Evolutionary conservation across 768 basidiomycete genomes (phyloP).

Genomic region (Boletales sp.): DNA sequence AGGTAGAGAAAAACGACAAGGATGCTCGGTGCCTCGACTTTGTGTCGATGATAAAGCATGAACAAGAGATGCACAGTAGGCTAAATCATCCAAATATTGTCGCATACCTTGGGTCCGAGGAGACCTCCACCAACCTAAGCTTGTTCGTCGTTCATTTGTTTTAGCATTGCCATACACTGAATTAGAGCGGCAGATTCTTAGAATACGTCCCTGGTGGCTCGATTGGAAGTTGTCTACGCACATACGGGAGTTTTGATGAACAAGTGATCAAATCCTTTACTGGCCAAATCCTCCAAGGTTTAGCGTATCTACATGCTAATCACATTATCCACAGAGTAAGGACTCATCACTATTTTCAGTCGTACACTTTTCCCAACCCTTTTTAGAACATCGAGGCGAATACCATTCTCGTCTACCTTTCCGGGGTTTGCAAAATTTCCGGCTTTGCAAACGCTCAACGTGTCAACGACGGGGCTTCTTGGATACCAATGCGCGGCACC

Average conservation of each 20-base stretch:
- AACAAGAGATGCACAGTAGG: conserved; percentile 90
- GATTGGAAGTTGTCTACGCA: conserved; percentile 77
- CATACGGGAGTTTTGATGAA: conserved; percentile 86
- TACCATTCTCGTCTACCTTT: conserved; percentile 88
- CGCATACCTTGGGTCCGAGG: conserved; percentile 89
- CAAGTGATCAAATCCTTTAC: conserved; percentile 88
- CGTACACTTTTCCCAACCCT: not conserved
- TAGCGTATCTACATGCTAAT: conserved; percentile 86
- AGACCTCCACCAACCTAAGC: conserved; percentile 78
- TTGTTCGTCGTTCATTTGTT: conserved; percentile 54
- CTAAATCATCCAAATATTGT: conserved; percentile 95
- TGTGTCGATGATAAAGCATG: conserved; percentile 83
- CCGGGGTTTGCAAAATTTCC: conserved; percentile 90
- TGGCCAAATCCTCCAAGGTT: conserved; percentile 77
- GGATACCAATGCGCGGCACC: conserved; percentile 91
- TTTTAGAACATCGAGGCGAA: conserved; percentile 88
- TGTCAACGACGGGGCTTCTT: conserved; percentile 74
- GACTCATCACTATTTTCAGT: conserved; percentile 2
- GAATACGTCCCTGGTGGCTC: conserved; percentile 98
- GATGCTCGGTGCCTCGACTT: conserved; percentile 78
- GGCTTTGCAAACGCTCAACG: conserved; percentile 95
- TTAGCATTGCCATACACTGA: too few relatives aligned
- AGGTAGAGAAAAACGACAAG: conserved; percentile 89
- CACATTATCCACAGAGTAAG: conserved; percentile 86
- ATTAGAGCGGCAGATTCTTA: conserved; percentile 61